A percentile compares a stretch with the other conserved stretches of the same genome.
These are phyloP conservation scores for Trichoderma sp. DNA, from an alignment of 2,329 filamentous ascomycete species.

Conservation along the genomic window DNA sequence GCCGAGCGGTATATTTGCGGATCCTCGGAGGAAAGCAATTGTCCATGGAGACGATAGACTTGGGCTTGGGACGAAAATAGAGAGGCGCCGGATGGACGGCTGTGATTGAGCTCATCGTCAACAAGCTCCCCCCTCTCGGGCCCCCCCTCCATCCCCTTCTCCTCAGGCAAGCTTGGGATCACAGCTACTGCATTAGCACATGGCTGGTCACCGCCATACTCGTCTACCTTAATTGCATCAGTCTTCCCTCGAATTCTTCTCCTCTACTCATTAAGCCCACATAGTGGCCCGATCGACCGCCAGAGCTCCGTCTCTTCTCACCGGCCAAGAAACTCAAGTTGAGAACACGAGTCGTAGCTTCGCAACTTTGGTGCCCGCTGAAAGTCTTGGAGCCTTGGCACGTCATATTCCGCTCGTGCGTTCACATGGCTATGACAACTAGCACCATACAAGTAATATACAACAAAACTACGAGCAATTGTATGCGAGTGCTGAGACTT, in stretches of 20 bases:
- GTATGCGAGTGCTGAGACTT: not conserved
- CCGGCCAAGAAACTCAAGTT: slow-evolving; percentile 4
- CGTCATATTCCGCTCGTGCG: slow-evolving; percentile 1
- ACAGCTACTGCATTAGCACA: not conserved
- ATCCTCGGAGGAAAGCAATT: slow-evolving; percentile 4
- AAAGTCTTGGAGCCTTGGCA: not conserved
- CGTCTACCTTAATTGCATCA: not conserved
- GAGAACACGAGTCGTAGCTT: not conserved
- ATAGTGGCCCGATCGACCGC: not conserved
- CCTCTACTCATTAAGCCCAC: not conserved
- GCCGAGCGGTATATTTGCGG: not conserved
- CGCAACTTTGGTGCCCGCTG: not conserved
- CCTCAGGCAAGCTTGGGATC: not conserved
- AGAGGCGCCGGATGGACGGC: not conserved
- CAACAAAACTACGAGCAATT: not conserved
- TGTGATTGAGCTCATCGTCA: not conserved
- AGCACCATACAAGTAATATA: not conserved
- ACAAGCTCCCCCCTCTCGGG: not conserved
- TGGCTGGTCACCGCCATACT: not conserved
- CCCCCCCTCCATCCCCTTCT: not conserved
- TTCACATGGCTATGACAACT: not conserved
- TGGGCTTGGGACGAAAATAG: not conserved
- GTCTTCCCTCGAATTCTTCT: not conserved
- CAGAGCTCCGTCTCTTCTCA: not conserved
- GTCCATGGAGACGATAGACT: not conserved